A percentile compares a stretch with the other conserved stretches of the same genome.
phyloP scores from a whole-genome alignment of 192 early-diverging fungal species.

The Geosiphon pyriformis region DNA sequence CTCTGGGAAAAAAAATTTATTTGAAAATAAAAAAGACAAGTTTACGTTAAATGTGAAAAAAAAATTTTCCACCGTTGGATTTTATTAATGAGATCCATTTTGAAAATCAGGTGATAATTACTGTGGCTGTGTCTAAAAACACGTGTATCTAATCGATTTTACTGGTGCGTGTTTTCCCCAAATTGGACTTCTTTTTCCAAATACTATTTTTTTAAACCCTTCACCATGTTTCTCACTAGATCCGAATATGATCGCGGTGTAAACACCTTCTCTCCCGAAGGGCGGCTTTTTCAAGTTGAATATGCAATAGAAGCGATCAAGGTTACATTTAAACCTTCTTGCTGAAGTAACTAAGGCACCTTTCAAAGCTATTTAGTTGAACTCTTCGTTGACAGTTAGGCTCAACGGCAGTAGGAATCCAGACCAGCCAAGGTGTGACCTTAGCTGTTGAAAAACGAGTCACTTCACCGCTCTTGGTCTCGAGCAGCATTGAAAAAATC shows the following conservation, averaged over 20 bases:
- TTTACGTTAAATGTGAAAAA: too few relatives aligned
- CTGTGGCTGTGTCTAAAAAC: too few relatives aligned
- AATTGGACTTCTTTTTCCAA: too few relatives aligned
- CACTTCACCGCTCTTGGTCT: constrained; percentile 86
- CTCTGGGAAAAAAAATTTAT: too few relatives aligned
- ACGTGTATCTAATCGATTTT: too few relatives aligned
- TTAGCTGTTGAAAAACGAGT: constrained; percentile 97
- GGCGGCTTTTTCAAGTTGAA: constrained; percentile 99
- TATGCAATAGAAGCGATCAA: constrained; percentile 99
- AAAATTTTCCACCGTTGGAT: too few relatives aligned
- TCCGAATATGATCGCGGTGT: constrained; percentile 99
- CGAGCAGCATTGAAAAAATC: constrained; percentile 96
- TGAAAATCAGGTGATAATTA: too few relatives aligned
- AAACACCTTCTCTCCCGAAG: constrained; percentile 99
- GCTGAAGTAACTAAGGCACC: not conserved
- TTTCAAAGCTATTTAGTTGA: not conserved
- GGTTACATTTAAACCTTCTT: constrained; percentile 39
- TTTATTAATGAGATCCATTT: too few relatives aligned
- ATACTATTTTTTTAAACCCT: not conserved
- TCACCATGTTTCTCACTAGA: constrained; percentile 64
- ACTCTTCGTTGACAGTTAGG: too few relatives aligned
- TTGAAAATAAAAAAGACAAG: too few relatives aligned
- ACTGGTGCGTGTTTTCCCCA: too few relatives aligned
- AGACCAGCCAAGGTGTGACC: constrained; percentile 88
- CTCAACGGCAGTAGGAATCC: constrained; percentile 95